These are phyloP conservation scores for Keithomyces neogunnii DNA, from an alignment of 2,329 filamentous ascomycete species.

Conservation along the genomic window DNA sequence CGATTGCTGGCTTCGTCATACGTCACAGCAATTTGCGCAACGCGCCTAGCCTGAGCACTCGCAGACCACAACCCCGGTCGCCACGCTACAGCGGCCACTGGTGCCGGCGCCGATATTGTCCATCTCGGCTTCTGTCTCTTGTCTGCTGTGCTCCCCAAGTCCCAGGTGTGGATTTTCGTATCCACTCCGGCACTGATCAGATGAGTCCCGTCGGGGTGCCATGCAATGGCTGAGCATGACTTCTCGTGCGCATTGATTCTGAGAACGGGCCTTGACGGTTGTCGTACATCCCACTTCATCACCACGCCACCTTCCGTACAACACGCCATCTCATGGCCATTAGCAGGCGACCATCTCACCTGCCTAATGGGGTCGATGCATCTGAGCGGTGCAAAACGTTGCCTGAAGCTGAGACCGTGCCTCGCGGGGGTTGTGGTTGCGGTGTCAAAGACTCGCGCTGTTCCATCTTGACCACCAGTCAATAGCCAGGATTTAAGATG, in stretches of 20 bases:
- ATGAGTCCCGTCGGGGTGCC: constrained; percentile 62
- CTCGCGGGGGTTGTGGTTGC: constrained; percentile 35
- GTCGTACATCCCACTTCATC: constrained; percentile 56
- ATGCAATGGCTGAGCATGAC: constrained; percentile 50
- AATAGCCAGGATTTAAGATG: constrained; percentile 48
- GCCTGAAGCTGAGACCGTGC: constrained; percentile 42
- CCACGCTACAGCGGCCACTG: constrained; percentile 53
- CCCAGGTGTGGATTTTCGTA: constrained; percentile 56
- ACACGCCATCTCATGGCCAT: constrained; percentile 55
- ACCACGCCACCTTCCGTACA: constrained; percentile 54
- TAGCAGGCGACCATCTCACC: constrained; percentile 56
- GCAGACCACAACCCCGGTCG: constrained; percentile 58
- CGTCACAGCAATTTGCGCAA: constrained; percentile 53
- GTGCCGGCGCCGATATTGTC: constrained; percentile 51
- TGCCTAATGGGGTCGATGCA: constrained; percentile 42
- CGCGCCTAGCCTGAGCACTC: constrained; percentile 48
- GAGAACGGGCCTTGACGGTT: constrained; percentile 42
- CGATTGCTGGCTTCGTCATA: constrained; percentile 50
- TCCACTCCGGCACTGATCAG: constrained; percentile 56
- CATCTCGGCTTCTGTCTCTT: constrained; percentile 57
- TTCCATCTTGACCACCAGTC: constrained; percentile 56
- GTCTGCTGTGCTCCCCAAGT: constrained; percentile 50
- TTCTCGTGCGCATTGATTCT: constrained; percentile 55
- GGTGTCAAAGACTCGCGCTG: constrained; percentile 54
- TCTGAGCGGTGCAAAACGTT: constrained; percentile 31